Evolutionary conservation across 2,329 filamentous ascomycete genomes (phyloP), one percentile per base, ranked within the genome.

Genomic region (Exophiala bonariae): DNA sequence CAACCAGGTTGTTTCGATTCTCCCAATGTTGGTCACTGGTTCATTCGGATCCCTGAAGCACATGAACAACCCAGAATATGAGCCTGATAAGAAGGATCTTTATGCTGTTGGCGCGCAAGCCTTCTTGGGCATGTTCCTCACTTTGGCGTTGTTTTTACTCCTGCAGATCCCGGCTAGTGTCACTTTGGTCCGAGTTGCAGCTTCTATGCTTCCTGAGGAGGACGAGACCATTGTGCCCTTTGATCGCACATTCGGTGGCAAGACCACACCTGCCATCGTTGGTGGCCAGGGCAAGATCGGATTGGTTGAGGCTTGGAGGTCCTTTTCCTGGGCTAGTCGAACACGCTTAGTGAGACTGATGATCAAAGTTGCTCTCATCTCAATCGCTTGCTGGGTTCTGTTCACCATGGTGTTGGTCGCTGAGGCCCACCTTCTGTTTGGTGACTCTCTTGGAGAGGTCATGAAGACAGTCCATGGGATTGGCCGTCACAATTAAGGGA

Each of bases 211-310:
- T 2, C 81, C 89, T 1, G 85, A 89, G 49, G 83, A 88, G 14
- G 80, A 90, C 57, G 86, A 95, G 70, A 83, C 88, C 19, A 87
- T 96, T 55, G 84, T 97, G 28, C 85, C 89, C 23, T 96, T 97
- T 61, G 92, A 97, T 74, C 87, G 90, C 56, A 85, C 85, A 22
- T 95, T 95, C 62, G 81, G 79, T 54, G 88, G 88, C 59, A 86
- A 83, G 63, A 81, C 92, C 20, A 81, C 85, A 55, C 83, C 87
- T n/a, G 79, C 81, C 50, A 77, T 89, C 40, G 74, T 89, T n/a
- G 84, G 82, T 49, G 88, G 86, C 44, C 80, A 77, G 54, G 87
- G 88, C 56, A 83, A 81, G 57, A 77, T 88, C 52, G 80, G 85
- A 32, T 78, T 92, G 61, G 66, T 80, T 40, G 86, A 92, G 59